phyloP scores from a whole-genome alignment of 805 yeast genomes.

The Zygosaccharomyces pseudorouxii region DNA sequence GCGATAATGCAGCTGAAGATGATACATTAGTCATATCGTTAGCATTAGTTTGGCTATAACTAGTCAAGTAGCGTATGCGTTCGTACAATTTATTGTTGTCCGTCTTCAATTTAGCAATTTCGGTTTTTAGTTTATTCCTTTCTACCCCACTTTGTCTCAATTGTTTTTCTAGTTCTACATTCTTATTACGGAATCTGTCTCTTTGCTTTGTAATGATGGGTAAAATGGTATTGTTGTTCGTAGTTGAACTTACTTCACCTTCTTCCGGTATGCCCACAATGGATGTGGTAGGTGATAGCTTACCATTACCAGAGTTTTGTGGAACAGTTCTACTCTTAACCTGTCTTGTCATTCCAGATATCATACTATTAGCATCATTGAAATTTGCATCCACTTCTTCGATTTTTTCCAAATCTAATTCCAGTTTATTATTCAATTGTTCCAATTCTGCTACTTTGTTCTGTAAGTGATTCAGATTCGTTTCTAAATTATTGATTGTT shows the following conservation, averaged over 20 bases:
- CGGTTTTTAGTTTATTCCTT: conserved; percentile 58
- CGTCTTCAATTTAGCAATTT: conserved; percentile 55
- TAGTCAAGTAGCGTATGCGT: conserved; percentile 61
- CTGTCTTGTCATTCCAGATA: conserved; percentile 52
- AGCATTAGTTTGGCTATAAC: conserved; percentile 36
- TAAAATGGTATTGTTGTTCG: conserved; percentile 47
- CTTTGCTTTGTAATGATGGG: conserved; percentile 93
- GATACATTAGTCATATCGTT: conserved; percentile 26
- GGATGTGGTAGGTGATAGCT: conserved; percentile 50
- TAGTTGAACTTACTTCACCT: conserved; percentile 19
- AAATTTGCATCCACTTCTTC: conserved; percentile 42
- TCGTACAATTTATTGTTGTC: conserved; percentile 82
- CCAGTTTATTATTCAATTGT: conserved; percentile 56
- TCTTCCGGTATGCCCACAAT: conserved; percentile 44
- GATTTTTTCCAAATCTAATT: conserved; percentile 62
- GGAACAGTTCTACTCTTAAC: conserved; percentile 26
- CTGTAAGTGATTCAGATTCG: conserved; percentile 33
- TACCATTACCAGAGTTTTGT: conserved; percentile 21
- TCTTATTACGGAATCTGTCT: conserved; percentile 83
- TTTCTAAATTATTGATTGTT: conserved; percentile 41
- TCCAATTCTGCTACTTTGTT: conserved; percentile 42
- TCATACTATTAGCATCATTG: conserved; percentile 56
- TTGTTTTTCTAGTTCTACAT: conserved; percentile 80
- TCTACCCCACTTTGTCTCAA: conserved; percentile 51
- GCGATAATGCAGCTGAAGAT: conserved; percentile 17